Evolutionary conservation across 495 filamentous ascomycete species (phyloP).

Genomic region (Darksidea phi): DNA sequence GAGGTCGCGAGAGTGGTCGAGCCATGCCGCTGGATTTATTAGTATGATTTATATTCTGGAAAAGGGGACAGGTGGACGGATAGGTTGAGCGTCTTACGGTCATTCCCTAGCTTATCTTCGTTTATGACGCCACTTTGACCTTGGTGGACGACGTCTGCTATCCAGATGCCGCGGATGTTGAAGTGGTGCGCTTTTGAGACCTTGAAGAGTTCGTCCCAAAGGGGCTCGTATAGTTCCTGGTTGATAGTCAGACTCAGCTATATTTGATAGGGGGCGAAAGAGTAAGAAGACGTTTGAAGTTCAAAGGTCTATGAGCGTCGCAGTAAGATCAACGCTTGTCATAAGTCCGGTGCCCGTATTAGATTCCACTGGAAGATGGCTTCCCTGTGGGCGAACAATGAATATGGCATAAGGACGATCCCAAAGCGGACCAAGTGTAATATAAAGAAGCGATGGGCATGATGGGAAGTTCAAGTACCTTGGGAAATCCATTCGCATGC

Average conservation of each 20-base stretch:
- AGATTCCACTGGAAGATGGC: background rate
- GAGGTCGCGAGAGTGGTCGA: conserved; percentile 83
- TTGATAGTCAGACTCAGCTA: conserved; percentile 1
- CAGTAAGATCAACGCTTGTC: too few relatives aligned
- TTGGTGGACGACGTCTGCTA: conserved; percentile 49
- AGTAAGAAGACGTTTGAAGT: background rate
- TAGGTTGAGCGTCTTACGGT: conserved; percentile 37
- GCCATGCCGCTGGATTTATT: conserved; percentile 59
- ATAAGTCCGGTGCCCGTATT: too few relatives aligned
- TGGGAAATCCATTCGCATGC: conserved; percentile 51
- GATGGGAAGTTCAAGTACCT: conserved; percentile 35
- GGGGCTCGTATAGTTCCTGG: conserved; percentile 49
- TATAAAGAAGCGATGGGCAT: background rate
- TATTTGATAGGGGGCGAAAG: background rate
- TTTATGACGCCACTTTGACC: conserved; percentile 45
- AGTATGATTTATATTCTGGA: conserved; percentile 7
- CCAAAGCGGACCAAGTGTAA: background rate
- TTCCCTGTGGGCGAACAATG: background rate
- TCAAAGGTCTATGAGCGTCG: too few relatives aligned
- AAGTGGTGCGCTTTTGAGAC: conserved; percentile 35
- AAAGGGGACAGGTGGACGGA: too few relatives aligned
- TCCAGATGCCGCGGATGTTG: conserved; percentile 47
- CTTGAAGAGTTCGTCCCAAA: conserved; percentile 48
- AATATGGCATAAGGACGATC: background rate
- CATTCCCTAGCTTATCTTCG: conserved; percentile 45